Conservation (phyloP, 495 filamentous ascomycete species). For the Neurospora cerealis region DNA sequence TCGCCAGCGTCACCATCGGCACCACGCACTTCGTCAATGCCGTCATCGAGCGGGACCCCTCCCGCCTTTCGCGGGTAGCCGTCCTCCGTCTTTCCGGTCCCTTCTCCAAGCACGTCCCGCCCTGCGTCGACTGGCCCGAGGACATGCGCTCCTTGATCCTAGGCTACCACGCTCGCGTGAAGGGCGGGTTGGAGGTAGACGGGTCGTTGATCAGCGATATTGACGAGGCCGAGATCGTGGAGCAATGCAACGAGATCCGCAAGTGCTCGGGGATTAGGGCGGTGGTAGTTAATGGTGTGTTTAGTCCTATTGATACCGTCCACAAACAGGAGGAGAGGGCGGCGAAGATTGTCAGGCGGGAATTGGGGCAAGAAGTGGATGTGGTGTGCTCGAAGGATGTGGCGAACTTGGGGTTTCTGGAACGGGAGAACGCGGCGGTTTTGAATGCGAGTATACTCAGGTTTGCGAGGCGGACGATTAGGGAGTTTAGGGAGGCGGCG, state of each 20-base stretch:
- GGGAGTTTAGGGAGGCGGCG: slow-evolving; percentile 36
- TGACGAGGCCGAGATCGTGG: slow-evolving; percentile 33
- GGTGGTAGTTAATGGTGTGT: slow-evolving; percentile 49
- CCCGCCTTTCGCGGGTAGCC: slow-evolving; percentile 42
- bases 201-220: slow-evolving; percentile 37
- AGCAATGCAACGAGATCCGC: slow-evolving; percentile 31
- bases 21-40: slow-evolving; percentile 59
- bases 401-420: slow-evolving; percentile 41
- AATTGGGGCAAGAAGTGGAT: slow-evolving; percentile 28
- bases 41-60: slow-evolving; percentile 45
- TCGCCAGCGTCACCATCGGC: slow-evolving; percentile 50
- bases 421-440: slow-evolving; percentile 48
- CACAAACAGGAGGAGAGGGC: slow-evolving; percentile 40
- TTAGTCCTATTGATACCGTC: slow-evolving; percentile 44
- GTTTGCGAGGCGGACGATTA: slow-evolving; percentile 41
- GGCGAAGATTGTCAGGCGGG: slow-evolving; percentile 26
- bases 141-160: slow-evolving; percentile 37
- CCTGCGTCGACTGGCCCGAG: slow-evolving; percentile 38
- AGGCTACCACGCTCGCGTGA: slow-evolving; percentile 34
- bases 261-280: slow-evolving; percentile 31
- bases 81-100: slow-evolving; percentile 44
- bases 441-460: slow-evolving; percentile 44
- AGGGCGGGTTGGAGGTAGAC: slow-evolving; percentile 43
- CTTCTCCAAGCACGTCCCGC: slow-evolving; percentile 45
- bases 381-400: slow-evolving; percentile 41